Conservation (phyloP, 345 rosid species). For the Rhizophora mangle region DNA sequence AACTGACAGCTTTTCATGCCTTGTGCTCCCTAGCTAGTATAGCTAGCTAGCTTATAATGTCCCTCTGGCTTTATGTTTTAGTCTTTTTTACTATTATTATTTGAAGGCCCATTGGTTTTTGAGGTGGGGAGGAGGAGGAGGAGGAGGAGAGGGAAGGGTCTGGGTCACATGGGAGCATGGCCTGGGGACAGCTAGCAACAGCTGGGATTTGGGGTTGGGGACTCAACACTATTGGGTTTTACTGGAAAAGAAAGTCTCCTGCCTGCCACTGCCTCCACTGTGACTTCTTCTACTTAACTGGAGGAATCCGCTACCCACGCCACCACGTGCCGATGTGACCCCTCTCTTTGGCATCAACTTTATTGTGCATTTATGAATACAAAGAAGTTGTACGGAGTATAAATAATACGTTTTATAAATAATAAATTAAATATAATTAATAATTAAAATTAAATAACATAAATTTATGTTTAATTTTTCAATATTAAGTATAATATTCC, state of each 20-base stretch:
- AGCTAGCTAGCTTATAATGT: no score
- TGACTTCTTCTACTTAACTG: slow-evolving; percentile 2
- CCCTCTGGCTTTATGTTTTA: no score
- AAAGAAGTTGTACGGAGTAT: no score
- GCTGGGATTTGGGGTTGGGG: slow-evolving; percentile 30
- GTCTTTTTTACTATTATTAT: no score
- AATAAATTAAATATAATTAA: no score
- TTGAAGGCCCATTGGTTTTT: neutral
- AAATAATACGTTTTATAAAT: no score
- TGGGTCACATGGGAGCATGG: slow-evolving; percentile 45
- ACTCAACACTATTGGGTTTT: neutral
- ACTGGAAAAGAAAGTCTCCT: slow-evolving; percentile 23
- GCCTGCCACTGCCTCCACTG: neutral
- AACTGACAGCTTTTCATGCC: no score
- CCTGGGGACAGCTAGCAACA: slow-evolving; percentile 61
- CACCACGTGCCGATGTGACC: slow-evolving; percentile 55
- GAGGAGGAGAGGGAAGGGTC: neutral
- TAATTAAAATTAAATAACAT: no score
- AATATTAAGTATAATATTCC: no score
- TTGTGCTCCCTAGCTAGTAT: no score
- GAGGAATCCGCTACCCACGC: slow-evolving; percentile 29
- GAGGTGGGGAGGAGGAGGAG: neutral
- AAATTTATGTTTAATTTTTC: no score
- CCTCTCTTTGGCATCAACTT: slow-evolving; percentile 18
- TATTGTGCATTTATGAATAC: no score